Evolutionary conservation across 495 filamentous ascomycete genomes (phyloP).

Genomic region (Talaromyces thailandensis): DNA sequence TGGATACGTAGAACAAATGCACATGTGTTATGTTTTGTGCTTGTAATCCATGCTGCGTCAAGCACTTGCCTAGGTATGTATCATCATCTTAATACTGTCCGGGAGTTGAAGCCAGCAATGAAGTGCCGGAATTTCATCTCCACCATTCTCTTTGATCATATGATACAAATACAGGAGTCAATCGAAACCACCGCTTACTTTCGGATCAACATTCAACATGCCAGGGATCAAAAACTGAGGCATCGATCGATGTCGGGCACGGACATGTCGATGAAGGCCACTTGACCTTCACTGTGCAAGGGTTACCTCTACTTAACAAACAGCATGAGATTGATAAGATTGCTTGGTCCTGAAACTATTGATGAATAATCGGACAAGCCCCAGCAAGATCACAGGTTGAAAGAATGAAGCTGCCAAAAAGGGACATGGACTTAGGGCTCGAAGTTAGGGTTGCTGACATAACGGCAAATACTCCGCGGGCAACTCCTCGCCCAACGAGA

Average conservation of each 20-base stretch:
- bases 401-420: not conserved
- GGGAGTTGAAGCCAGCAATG: not conserved
- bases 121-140: not conserved
- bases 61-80: not conserved
- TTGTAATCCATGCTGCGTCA: not conserved
- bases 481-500: conserved; percentile 15
- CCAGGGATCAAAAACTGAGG: not conserved
- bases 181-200: not conserved
- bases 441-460: conserved; percentile 30
- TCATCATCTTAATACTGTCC: not conserved
- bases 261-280: not conserved
- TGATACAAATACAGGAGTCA: not conserved
- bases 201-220: not conserved
- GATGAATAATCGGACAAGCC: not conserved
- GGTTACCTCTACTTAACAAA: not conserved
- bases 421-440: conserved; percentile 20
- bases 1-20: no score
- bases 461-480: conserved; percentile 15
- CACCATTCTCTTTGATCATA: not conserved
- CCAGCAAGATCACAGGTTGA: not conserved
- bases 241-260: not conserved
- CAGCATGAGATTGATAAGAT: not conserved
- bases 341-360: not conserved
- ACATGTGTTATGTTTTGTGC: no score
- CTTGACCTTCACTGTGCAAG: not conserved